These are phyloP conservation scores for Trichoderma guizhouense DNA, from an alignment of 2,329 filamentous ascomycete genomes.

Conservation along the genomic window DNA sequence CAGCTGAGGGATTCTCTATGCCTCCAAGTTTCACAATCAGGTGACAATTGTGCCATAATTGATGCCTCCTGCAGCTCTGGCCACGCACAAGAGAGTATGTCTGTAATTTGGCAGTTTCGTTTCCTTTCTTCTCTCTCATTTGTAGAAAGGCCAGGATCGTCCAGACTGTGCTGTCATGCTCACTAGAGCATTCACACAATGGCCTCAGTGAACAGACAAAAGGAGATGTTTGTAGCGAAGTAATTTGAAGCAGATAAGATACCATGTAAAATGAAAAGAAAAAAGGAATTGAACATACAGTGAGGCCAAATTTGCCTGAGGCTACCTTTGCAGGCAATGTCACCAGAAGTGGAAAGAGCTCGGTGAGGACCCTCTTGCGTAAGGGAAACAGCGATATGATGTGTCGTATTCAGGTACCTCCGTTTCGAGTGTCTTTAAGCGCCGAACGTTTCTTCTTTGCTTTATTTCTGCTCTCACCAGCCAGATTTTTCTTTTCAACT, in stretches of 20 bases:
- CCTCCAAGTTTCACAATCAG: not conserved
- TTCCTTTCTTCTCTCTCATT: not conserved
- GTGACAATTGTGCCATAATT: not conserved
- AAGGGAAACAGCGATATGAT: not conserved
- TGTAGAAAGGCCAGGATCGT: not conserved
- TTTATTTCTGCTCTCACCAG: not conserved
- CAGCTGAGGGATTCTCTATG: not conserved
- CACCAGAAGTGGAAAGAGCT: not conserved
- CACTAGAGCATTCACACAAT: not conserved
- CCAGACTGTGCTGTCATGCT: not conserved
- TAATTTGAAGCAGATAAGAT: not conserved
- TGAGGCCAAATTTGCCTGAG: not conserved
- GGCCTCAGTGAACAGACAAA: not conserved
- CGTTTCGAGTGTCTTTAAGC: not conserved
- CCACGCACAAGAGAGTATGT: not conserved
- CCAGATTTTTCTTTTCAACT: not conserved
- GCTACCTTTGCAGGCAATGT: not conserved
- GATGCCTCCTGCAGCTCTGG: not conserved
- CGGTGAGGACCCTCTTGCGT: not conserved
- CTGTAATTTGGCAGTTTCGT: not conserved
- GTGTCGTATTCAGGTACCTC: not conserved
- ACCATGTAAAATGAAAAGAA: not conserved
- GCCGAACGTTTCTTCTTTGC: not conserved
- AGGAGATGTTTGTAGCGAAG: not conserved
- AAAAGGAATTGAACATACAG: not conserved